Base-by-base conservation (phyloP, 2,329 filamentous ascomycete genomes). In the Aaosphaeria arxii region DNA sequence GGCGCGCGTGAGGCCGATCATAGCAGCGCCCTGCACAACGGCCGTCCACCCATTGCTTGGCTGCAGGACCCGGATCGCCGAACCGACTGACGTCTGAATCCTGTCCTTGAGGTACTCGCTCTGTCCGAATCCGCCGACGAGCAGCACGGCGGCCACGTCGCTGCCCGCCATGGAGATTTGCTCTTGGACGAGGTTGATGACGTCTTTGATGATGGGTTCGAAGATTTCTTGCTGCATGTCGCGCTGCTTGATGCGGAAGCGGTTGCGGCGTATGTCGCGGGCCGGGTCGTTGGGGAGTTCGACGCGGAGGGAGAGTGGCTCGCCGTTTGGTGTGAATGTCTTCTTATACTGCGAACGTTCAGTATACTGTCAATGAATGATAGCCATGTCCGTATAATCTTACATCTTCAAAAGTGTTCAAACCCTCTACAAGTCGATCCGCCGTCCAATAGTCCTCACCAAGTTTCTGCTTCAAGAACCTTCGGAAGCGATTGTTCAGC, bases 71-170 rank as follows among this genome's bases (percentile, higher is more conserved):
- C 36, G 42, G 11, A 36, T 36, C 6, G 11, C 31, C 31, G 7
- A 7, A 24, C 17, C 17, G n/a, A 35, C 30, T 2, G 39, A 11
- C 11, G 11, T 43, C 13, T 47, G 24, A 6, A 47, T 30, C 29
- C 45, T 32, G 17, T 38, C 13, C 32, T 47, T 50, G 4, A 50
- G 39, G 24, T 48, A 53, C 35, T 38, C n/a, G 40, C 44, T 51
- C 4, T 24, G 33, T 9, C 51, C 51, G 32, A 53, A 53, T n/a
- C 51, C 51, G 13, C 51, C 51, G 33, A 53, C 51, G 7, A 53
- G 39, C 24, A 53, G 43, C n/a, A 53, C 48, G 13, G 30, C 50
- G 38, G 13, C 41, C 9, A 33, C 32, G 5, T 30, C 11, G 13
- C 7, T 32, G 30, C 35, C 44, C 30, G 29, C 11, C 9, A 30